phyloP scores from a whole-genome alignment of 495 filamentous ascomycete species.

The Trichoderma gamsii region DNA sequence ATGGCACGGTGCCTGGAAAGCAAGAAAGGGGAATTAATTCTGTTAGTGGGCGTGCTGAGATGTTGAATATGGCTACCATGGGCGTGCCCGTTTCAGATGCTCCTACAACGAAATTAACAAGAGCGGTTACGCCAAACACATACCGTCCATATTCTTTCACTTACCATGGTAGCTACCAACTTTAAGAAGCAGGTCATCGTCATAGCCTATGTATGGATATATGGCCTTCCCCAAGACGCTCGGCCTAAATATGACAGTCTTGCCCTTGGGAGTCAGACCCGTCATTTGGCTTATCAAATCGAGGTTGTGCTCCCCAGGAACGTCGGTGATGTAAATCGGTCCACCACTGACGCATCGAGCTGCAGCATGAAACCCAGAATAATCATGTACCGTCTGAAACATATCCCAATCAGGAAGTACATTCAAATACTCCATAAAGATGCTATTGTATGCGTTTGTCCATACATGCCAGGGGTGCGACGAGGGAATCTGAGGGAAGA shows the following conservation, averaged over 20 bases:
- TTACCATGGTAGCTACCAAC: conserved; percentile 65
- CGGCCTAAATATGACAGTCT: conserved; percentile 72
- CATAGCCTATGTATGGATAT: conserved; percentile 67
- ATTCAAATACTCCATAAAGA: conserved; percentile 61
- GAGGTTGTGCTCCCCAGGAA: conserved; percentile 72
- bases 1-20: conserved; percentile 61
- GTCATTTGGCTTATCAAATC: conserved; percentile 73
- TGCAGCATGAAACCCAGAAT: conserved; percentile 78
- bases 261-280: conserved; percentile 54
- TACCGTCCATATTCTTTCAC: background rate
- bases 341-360: conserved; percentile 86
- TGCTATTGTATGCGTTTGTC: conserved; percentile 84
- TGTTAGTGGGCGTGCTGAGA: conserved; percentile 47
- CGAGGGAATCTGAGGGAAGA: conserved; percentile 69
- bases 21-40: conserved; percentile 62
- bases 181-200: conserved; percentile 65
- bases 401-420: conserved; percentile 90
- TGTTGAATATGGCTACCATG: conserved; percentile 82
- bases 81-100: conserved; percentile 29
- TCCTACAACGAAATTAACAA: background rate
- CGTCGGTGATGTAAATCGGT: conserved; percentile 89
- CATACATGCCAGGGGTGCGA: conserved; percentile 94
- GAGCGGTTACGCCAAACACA: no score
- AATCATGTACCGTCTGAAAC: conserved; percentile 84
- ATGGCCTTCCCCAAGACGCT: conserved; percentile 62